Conservation (phyloP, 2,329 filamentous ascomycete species). For the Fusarium lyarnte region DNA sequence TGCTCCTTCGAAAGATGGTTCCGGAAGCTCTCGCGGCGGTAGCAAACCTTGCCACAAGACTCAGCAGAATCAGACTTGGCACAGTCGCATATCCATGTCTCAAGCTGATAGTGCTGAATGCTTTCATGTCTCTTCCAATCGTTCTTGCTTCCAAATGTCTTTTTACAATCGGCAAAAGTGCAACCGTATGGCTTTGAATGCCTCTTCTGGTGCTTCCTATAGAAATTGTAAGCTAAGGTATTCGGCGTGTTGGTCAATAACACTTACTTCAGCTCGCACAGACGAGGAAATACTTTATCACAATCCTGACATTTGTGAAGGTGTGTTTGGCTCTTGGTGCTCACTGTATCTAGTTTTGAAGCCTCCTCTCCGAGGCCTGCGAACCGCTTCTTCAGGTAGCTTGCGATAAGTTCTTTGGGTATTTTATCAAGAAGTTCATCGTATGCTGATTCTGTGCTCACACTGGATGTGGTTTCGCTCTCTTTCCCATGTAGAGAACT, state of each 20-base stretch:
- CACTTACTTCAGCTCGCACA: slow-evolving; percentile 67
- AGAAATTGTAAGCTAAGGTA: slow-evolving; percentile 17
- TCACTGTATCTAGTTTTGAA: slow-evolving; percentile 11
- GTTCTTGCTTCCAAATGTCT: slow-evolving; percentile 88
- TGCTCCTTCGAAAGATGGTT: slow-evolving; percentile 69
- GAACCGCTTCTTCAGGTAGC: slow-evolving; percentile 39
- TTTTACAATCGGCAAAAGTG: slow-evolving; percentile 74
- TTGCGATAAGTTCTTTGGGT: slow-evolving; percentile 48
- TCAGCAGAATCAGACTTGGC: slow-evolving; percentile 22
- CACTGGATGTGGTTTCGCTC: background rate
- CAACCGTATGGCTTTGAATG: slow-evolving; percentile 86
- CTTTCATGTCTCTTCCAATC: slow-evolving; percentile 95
- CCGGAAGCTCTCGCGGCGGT: slow-evolving; percentile 67
- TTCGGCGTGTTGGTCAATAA: background rate
- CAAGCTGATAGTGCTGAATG: slow-evolving; percentile 76
- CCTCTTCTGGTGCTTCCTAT: slow-evolving; percentile 84
- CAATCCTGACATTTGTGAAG: slow-evolving; percentile 53
- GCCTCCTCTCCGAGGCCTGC: slow-evolving; percentile 11
- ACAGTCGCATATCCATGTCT: slow-evolving; percentile 76
- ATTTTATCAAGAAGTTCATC: slow-evolving; percentile 41
- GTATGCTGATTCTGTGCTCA: slow-evolving; percentile 27
- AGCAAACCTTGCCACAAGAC: slow-evolving; percentile 67
- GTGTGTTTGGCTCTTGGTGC: slow-evolving; percentile 21
- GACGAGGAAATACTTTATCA: slow-evolving; percentile 58
- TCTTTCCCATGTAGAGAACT: background rate